Base-by-base conservation (phyloP, 169 alveolate species). In the Eimeria falciformis region DNA sequence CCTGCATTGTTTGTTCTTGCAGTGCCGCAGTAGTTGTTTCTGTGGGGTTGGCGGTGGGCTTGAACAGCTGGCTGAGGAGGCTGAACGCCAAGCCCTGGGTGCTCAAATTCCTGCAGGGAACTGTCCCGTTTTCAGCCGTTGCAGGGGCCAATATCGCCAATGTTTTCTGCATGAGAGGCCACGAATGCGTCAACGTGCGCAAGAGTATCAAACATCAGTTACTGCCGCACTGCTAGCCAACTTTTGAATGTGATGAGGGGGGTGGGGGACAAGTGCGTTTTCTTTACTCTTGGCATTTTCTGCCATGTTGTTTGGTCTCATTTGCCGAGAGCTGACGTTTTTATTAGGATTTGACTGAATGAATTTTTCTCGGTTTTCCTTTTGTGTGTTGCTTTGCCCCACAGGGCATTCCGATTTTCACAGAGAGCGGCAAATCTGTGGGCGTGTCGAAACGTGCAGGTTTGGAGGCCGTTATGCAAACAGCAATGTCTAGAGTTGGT, bases 11-110 rank as follows among this genome's bases (percentile, higher is more conserved):
- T 14, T 45, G 29, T 73, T 33, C 27, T 23, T 33, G 21, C 77
- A 90, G 93, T 17, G 90, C 86, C 5, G 93, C 93, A 7, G 84
- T 46, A 4, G 53, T 66, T 47, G 90, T 90, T 23, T 90, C 94
- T 6, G 94, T 90, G 73, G 94, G 94, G 6, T 77, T 90, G 17
- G 90, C 94, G 4, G 94, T 90, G 75, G 73, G 91, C 27, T 14
- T 90, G 58, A 77, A 68, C 23, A 46, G 65, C 33, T 37, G 81
- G 91, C 62, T 90, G 68, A 18, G 14, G 87, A 3, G 91, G 25
- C 43, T 69, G 69, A 29, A 62, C n/a, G 43, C 43, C 40, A 62
- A 27, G 25, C 77, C 75, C 12, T 29, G 11, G 12, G 75, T 68
- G 77, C 90, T 56, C 18, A 27, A 23, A 27, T 12, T 68, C 40